A percentile compares a stretch with the other conserved stretches of the same genome.
These are phyloP conservation scores for Pyrenula massariospora DNA, from an alignment of 495 filamentous ascomycete species.

Conservation along the genomic window DNA sequence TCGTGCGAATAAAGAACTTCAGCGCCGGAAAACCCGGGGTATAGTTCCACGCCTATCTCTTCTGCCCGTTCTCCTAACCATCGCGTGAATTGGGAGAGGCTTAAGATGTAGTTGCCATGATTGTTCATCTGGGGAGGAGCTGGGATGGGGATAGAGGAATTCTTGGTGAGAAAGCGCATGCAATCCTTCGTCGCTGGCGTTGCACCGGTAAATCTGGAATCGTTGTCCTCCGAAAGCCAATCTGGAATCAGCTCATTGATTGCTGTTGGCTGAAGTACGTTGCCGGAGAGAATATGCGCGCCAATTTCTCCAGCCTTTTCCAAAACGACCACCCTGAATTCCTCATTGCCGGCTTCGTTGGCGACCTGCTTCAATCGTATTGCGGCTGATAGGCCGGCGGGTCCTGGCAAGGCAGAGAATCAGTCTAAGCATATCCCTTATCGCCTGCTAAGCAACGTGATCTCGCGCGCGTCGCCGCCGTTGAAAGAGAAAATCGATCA, in stretches of 20 bases:
- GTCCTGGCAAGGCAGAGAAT: conserved; percentile 37
- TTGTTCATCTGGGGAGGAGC: conserved; percentile 97
- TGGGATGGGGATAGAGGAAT: conserved; percentile 63
- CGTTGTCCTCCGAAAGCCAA: conserved; percentile 82
- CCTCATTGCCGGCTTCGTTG: conserved; percentile 90
- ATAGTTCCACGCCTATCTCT: conserved; percentile 96
- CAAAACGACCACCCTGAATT: conserved; percentile 82
- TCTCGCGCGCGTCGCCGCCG: too few relatives aligned
- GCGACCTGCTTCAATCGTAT: conserved; percentile 94
- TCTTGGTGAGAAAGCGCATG: conserved; percentile 94
- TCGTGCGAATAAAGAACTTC: conserved; percentile 82
- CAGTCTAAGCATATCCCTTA: conserved; percentile 9
- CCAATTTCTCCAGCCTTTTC: conserved; percentile 95
- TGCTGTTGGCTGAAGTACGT: conserved; percentile 84
- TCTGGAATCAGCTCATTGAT: conserved; percentile 87
- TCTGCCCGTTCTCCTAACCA: conserved; percentile 94
- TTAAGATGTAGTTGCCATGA: conserved; percentile 94
- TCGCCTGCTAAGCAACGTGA: too few relatives aligned
- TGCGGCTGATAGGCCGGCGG: conserved; percentile 82
- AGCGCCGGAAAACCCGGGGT: conserved; percentile 87
- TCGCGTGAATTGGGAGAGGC: conserved; percentile 83
- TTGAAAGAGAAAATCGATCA: not conserved
- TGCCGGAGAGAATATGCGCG: conserved; percentile 90
- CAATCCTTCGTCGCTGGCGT: conserved; percentile 74
- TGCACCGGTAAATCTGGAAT: conserved; percentile 67